Evolutionary conservation across 2,329 filamentous ascomycete species (phyloP).

Genomic region (Talaromyces atroroseus): DNA sequence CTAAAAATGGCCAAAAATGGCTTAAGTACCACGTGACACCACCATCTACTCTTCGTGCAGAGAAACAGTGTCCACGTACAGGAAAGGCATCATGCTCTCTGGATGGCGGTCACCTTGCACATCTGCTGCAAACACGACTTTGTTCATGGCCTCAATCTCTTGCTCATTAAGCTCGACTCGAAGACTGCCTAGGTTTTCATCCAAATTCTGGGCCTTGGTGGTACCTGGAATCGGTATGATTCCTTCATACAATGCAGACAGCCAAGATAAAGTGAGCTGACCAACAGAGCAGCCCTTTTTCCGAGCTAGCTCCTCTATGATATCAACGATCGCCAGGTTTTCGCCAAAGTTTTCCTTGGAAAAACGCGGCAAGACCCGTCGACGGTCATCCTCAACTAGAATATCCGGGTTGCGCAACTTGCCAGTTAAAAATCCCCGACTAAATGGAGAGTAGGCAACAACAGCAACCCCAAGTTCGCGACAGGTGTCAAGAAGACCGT

Average conservation of each 20-base stretch:
- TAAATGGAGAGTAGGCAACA: conserved; percentile 56
- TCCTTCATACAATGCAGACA: conserved; percentile 50
- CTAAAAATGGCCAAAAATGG: too few species aligned
- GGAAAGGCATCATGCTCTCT: too few species aligned
- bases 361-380: conserved; percentile 43
- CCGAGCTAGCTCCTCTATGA: conserved; percentile 45
- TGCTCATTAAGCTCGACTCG: conserved; percentile 16
- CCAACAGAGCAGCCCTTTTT: conserved; percentile 52
- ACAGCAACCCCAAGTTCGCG: conserved; percentile 47
- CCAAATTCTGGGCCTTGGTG: conserved; percentile 17
- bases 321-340: conserved; percentile 29
- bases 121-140: too few species aligned
- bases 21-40: too few species aligned
- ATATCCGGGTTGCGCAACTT: conserved; percentile 43
- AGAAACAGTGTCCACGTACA: too few species aligned
- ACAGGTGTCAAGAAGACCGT: neutral
- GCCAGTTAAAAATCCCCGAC: conserved; percentile 52
- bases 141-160: conserved; percentile 7
- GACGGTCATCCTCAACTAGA: conserved; percentile 44
- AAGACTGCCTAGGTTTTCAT: neutral
- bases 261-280: conserved; percentile 60
- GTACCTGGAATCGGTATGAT: conserved; percentile 28
- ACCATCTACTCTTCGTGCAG: too few species aligned
- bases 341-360: conserved; percentile 46
- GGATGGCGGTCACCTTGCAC: too few species aligned